phyloP scores from a whole-genome alignment of 352 stramenopile genomes.

The Phytophthora parvispora region DNA sequence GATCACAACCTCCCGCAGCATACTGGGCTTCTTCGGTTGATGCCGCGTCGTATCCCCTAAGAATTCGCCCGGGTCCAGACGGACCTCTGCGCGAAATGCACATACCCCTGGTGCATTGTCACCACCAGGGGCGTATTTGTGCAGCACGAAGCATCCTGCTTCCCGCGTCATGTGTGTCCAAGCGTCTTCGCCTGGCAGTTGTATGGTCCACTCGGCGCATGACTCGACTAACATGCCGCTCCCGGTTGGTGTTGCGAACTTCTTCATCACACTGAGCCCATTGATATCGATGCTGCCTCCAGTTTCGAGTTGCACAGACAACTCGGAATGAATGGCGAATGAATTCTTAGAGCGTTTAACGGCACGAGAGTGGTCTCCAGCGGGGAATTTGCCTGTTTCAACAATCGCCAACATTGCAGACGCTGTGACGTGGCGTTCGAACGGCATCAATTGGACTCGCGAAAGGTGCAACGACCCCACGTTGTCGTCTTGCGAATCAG shows the following conservation, averaged over 20 bases:
- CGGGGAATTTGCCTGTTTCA: not conserved
- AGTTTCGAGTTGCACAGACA: not conserved
- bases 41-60: not conserved
- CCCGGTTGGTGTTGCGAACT: not conserved
- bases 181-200: not conserved
- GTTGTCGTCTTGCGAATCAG: too few species aligned
- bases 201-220: not conserved
- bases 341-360: not conserved
- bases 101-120: not conserved
- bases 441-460: not conserved
- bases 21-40: not conserved
- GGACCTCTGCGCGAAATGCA: not conserved
- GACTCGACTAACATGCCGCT: not conserved
- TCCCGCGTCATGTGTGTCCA: not conserved
- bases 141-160: not conserved
- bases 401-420: not conserved
- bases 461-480: not conserved
- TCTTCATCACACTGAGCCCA: not conserved
- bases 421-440: not conserved
- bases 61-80: not conserved
- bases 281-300: not conserved
- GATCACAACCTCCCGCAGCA: slow-evolving; percentile 4
- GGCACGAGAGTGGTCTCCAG: not conserved
- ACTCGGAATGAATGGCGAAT: not conserved
- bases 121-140: not conserved